Evolutionary conservation across 2,329 filamentous ascomycete species (phyloP), one percentile per base, ranked within the genome.

Genomic region (Alternaria hordeiaustralica): DNA sequence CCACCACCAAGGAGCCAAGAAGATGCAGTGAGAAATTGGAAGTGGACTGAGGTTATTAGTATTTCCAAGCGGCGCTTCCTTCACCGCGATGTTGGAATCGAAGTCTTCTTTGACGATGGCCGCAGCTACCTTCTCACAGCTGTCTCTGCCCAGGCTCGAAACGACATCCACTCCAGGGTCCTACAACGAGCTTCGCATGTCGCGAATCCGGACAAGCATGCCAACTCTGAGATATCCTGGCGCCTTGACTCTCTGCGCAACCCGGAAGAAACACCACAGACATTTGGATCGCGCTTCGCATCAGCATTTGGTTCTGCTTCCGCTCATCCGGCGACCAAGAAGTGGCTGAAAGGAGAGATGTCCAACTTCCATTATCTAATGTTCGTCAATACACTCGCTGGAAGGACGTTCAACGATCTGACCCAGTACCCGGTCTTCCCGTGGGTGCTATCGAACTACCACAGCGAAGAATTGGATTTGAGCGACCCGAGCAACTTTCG

Each of bases 361-460:
- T 98, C 95, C 13, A 99, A 99, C 79, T 99, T 99, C 74, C 94
- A 98, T 79, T 99, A 99, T 76, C 87, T 99, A 36, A 99, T 99
- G 95, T 89, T 97, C 64, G 90, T 99, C 75, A 99, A 99, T 76
- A 98, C 96, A 0, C 93, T 99, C 87, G 96, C 96, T 26, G 96
- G 96, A 3, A 87, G 96, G 56, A 98, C 96, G 0, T 99, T 99
- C 83, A 99, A 99, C 75, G 96, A 99, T 76, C 84, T 99, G 18
- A 99, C 96, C 0, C 96, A 99, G 74, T 99, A 99, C 74, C 96
- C 96, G 0, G 94, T 99, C 18, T 99, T 99, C 69, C 96, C 96
- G 0, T 99, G 96, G 96, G 90, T 99, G 4, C 83, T 99, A 49
- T 94, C 96, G 0, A 95, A 99, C 75, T 99, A 99, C 77, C 95